phyloP scores from a whole-genome alignment of 768 basidiomycete genomes.

The Rhizopogon sp. region DNA sequence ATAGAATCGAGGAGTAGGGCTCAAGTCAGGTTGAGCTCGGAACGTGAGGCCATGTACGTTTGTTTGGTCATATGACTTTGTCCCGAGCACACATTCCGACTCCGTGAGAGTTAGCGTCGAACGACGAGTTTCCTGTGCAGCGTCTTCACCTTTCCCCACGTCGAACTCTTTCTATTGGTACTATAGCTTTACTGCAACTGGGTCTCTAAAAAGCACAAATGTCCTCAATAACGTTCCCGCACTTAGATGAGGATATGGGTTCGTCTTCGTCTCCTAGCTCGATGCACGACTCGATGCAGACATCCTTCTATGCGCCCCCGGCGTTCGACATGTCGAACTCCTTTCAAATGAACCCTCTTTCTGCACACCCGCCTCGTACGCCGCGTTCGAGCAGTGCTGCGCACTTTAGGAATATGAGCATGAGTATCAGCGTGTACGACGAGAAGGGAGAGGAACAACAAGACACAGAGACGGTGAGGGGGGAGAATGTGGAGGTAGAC shows the following conservation, averaged over 20 bases:
- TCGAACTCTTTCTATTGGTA: neutral
- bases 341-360: conserved; percentile 81
- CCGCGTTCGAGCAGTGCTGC: conserved; percentile 38
- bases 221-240: conserved; percentile 67
- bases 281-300: conserved; percentile 33
- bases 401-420: conserved; percentile 16
- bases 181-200: neutral
- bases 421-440: conserved; percentile 32
- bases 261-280: conserved; percentile 33
- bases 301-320: conserved; percentile 47
- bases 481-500: conserved; percentile 10
- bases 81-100: neutral
- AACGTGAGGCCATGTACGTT: conserved; percentile 2
- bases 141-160: neutral
- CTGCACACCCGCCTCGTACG: conserved; percentile 74
- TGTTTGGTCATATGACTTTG: conserved; percentile 21
- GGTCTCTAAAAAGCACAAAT: conserved; percentile 28
- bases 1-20: neutral
- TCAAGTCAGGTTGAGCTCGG: neutral
- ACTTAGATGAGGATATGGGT: conserved; percentile 28
- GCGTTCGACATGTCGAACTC: conserved; percentile 54
- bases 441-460: conserved; percentile 34
- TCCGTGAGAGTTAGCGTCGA: neutral
- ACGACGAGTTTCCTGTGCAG: neutral
- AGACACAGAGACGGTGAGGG: conserved; percentile 13